Conservation (phyloP, 2,329 filamentous ascomycete species). For the Penicillium sp. region DNA sequence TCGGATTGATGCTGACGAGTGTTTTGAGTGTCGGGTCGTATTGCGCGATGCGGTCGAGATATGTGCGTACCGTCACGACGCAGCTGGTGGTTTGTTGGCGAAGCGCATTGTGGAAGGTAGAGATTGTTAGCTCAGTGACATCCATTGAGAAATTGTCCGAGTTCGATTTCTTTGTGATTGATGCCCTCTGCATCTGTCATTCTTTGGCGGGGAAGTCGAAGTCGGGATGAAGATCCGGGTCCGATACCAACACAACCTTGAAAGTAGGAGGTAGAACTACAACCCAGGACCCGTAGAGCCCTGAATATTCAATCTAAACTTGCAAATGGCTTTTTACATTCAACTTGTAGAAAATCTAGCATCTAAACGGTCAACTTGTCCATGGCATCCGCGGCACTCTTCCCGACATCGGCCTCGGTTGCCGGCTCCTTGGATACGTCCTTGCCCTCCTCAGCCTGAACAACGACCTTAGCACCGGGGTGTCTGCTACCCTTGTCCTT, state of each 20-base stretch:
- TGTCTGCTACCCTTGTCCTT: constrained; percentile 71
- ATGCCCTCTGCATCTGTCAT: background rate
- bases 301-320: background rate
- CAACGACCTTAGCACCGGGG: constrained; percentile 11
- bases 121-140: constrained; percentile 56
- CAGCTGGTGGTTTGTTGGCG: constrained; percentile 55
- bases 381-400: constrained; percentile 2
- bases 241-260: background rate
- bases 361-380: background rate
- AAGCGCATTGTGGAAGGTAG: constrained; percentile 56
- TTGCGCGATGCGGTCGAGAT: constrained; percentile 57
- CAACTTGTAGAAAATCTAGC: background rate
- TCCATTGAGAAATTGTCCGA: background rate
- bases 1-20: constrained; percentile 54
- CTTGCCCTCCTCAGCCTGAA: background rate
- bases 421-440: constrained; percentile 1
- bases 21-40: constrained; percentile 60
- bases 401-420: background rate
- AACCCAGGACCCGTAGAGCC: too few species aligned
- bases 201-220: background rate
- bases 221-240: background rate
- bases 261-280: too few species aligned
- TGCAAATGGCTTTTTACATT: background rate
- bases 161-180: background rate
- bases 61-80: constrained; percentile 54